These are phyloP conservation scores for Bimuria novae-zelandiae DNA, from an alignment of 2,329 filamentous ascomycete species.

Conservation along the genomic window DNA sequence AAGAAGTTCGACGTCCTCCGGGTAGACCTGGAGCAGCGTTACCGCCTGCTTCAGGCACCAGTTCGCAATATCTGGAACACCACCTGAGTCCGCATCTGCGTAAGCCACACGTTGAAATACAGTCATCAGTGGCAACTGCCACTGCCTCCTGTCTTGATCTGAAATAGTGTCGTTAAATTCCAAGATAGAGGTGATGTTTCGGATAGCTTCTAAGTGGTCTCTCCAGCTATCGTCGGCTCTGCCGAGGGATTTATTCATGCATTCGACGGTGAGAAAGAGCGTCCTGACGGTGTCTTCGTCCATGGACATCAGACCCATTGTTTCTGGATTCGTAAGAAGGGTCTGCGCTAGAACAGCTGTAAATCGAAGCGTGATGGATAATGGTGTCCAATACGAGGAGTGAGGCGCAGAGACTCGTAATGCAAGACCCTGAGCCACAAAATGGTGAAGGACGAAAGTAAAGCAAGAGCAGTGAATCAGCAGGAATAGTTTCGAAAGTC, in stretches of 20 bases:
- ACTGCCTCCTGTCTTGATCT: slow-evolving; percentile 19
- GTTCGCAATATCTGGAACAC: slow-evolving; percentile 52
- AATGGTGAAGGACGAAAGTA: not conserved
- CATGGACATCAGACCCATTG: slow-evolving; percentile 13
- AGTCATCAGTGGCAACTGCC: slow-evolving; percentile 41
- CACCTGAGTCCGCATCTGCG: slow-evolving; percentile 53
- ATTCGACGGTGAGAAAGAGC: slow-evolving; percentile 32
- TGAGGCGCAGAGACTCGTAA: not conserved
- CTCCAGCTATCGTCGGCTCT: slow-evolving; percentile 37
- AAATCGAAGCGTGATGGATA: not conserved
- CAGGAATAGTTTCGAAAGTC: not conserved
- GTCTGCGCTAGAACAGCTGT: not conserved
- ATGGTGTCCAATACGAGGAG: not conserved
- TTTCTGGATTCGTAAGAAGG: not conserved
- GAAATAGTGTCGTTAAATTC: slow-evolving; percentile 24
- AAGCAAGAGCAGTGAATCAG: not conserved
- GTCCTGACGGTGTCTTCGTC: slow-evolving; percentile 18
- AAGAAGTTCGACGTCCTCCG: slow-evolving; percentile 50
- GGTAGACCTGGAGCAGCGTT: slow-evolving; percentile 50
- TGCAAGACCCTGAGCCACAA: not conserved
- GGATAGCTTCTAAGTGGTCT: slow-evolving; percentile 27
- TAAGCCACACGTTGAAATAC: slow-evolving; percentile 57
- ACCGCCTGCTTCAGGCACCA: slow-evolving; percentile 58
- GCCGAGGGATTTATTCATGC: slow-evolving; percentile 42
- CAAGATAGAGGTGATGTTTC: slow-evolving; percentile 22